Percentiles rank a stretch among this genome's conserved stretches.
These are phyloP conservation scores for Neurospora intermedia DNA, from an alignment of 495 filamentous ascomycete genomes.

Conservation along the genomic window DNA sequence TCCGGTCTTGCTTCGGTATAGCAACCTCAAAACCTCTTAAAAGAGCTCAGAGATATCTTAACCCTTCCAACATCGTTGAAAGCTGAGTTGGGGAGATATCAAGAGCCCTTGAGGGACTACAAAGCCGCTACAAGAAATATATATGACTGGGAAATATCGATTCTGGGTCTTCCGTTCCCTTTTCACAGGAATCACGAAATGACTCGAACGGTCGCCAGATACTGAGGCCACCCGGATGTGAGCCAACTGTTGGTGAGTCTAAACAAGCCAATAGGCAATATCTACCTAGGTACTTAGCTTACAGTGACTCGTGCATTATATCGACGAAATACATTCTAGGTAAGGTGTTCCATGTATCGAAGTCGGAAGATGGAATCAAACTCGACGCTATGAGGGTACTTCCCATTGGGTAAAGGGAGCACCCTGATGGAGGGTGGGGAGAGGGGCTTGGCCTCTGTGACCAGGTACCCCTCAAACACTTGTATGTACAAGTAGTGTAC, in stretches of 20 bases:
- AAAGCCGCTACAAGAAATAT: not conserved
- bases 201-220: not conserved
- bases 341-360: not conserved
- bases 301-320: not conserved
- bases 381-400: not conserved
- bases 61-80: not conserved
- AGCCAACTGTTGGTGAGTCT: not conserved
- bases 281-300: not conserved
- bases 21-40: not conserved
- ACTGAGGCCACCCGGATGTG: not conserved
- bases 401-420: not conserved
- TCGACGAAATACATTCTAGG: not conserved
- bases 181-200: not conserved
- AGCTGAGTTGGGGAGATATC: not conserved
- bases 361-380: not conserved
- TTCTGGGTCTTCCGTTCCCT: not conserved
- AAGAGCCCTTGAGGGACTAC: not conserved
- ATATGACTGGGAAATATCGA: not conserved
- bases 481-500: not conserved
- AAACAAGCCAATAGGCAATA: not conserved
- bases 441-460: not conserved
- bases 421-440: not conserved
- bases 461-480: not conserved
- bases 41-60: not conserved
- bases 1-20: not conserved